Conservation (phyloP, 306 rosid species). For the Aeschynomene evenia region DNA sequence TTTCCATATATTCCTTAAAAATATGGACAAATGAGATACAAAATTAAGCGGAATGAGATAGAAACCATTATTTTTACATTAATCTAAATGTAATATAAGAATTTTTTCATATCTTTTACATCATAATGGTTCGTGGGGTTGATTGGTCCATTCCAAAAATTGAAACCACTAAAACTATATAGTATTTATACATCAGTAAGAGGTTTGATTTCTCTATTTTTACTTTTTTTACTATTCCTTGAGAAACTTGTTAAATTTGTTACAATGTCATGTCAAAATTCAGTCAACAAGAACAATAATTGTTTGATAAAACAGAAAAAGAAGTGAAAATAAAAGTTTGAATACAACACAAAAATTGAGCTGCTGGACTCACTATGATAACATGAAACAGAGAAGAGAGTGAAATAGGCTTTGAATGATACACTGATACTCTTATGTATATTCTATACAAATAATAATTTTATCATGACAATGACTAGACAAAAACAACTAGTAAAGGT, state of each 20-base stretch:
- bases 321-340: not conserved
- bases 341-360: not conserved
- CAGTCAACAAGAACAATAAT: not conserved
- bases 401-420: not conserved
- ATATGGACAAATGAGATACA: no score
- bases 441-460: not conserved
- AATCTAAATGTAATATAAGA: no score
- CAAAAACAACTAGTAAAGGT: not conserved
- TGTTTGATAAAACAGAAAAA: not conserved
- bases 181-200: not conserved
- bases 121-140: not conserved
- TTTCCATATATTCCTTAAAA: no score
- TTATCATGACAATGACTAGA: not conserved
- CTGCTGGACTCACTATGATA: not conserved
- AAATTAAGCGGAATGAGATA: no score
- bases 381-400: not conserved
- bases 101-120: no score
- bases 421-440: not conserved
- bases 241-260: not conserved
- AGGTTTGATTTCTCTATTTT: not conserved
- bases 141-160: not conserved
- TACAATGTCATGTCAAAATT: not conserved
- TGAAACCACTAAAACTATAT: not conserved
- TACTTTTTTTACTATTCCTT: not conserved
- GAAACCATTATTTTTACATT: no score